Conservation (phyloP, 1,284 basidiomycete species). For the Phellopilus nigrolimitatus region DNA sequence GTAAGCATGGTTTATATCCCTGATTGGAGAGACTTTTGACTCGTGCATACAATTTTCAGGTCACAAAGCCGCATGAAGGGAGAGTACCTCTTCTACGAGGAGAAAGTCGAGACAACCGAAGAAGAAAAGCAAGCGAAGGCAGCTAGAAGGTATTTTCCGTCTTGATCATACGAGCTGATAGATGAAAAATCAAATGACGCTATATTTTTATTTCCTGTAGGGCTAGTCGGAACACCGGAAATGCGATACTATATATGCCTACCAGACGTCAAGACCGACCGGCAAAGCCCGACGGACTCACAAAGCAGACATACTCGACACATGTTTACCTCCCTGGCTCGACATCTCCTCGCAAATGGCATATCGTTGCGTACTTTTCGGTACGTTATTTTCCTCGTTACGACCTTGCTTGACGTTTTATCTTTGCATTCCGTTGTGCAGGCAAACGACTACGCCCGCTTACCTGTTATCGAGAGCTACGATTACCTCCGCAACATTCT, state of each 20-base stretch:
- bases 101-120: slow-evolving; percentile 70
- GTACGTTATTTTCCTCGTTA: slow-evolving; percentile 34
- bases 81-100: slow-evolving; percentile 74
- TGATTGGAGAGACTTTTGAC: neutral
- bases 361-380: slow-evolving; percentile 74
- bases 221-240: slow-evolving; percentile 55
- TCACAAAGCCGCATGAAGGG: slow-evolving; percentile 79
- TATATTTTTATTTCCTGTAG: slow-evolving; percentile 31
- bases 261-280: slow-evolving; percentile 66
- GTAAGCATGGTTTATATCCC: slow-evolving; percentile 32
- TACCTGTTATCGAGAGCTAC: slow-evolving; percentile 65
- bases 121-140: slow-evolving; percentile 73
- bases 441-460: slow-evolving; percentile 60
- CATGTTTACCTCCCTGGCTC: slow-evolving; percentile 56
- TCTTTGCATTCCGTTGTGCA: slow-evolving; percentile 26
- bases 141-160: slow-evolving; percentile 67
- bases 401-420: neutral
- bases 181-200: slow-evolving; percentile 11
- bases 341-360: slow-evolving; percentile 62
- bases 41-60: slow-evolving; percentile 37
- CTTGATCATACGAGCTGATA: slow-evolving; percentile 19
- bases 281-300: slow-evolving; percentile 67
- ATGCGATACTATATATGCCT: slow-evolving; percentile 49
- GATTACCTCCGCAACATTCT: slow-evolving; percentile 60
- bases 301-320: slow-evolving; percentile 76